phyloP scores from a whole-genome alignment of 2,329 filamentous ascomycete species.

The Aureobasidium pullulans region DNA sequence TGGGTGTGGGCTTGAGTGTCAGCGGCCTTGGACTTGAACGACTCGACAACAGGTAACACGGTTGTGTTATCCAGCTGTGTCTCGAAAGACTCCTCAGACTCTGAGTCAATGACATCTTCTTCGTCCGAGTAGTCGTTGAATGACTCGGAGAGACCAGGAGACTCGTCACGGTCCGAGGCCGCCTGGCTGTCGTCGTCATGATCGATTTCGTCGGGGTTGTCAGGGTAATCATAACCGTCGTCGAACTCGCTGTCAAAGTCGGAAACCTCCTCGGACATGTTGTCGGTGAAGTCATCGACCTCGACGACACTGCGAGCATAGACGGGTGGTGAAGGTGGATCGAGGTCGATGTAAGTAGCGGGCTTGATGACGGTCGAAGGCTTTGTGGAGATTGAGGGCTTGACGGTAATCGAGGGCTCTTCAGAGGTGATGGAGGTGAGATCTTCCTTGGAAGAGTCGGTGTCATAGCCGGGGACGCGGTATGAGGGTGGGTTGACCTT shows the following conservation, averaged over 20 bases:
- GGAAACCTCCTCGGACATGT: not conserved
- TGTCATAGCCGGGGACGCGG: not conserved
- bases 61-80: not conserved
- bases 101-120: not conserved
- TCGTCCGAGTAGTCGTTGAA: not conserved
- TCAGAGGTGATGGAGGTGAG: not conserved
- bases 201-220: not conserved
- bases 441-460: not conserved
- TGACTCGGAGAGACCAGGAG: not conserved
- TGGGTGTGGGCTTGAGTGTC: not conserved
- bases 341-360: not conserved
- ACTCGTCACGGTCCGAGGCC: not conserved
- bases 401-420: not conserved
- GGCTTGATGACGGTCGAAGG: too few relatives aligned
- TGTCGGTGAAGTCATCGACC: not conserved
- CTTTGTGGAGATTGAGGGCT: too few relatives aligned
- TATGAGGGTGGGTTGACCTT: not conserved
- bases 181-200: not conserved
- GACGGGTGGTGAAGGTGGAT: not conserved
- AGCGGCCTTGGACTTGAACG: not conserved
- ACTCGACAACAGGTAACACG: not conserved
- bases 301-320: not conserved
- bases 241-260: not conserved
- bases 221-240: slow-evolving; percentile 1
- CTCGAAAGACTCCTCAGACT: not conserved